A percentile compares a stretch with the other conserved stretches of the same genome.
Conservation (phyloP, 257 asterid genomes). For the Nicotiana undulata region DNA sequence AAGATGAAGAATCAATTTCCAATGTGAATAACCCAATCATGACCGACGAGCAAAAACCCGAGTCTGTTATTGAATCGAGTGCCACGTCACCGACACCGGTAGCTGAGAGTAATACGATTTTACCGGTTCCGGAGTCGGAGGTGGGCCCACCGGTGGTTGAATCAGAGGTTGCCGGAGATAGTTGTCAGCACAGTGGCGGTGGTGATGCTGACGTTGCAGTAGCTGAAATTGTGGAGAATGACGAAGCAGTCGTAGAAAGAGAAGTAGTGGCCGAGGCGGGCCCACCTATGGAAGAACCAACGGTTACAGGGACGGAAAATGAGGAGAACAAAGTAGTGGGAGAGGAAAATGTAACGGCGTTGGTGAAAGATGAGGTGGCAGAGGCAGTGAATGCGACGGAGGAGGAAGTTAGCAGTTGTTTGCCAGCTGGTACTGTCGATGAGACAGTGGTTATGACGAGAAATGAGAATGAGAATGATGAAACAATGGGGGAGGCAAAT, state of each 20-base stretch:
- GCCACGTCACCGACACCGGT: not conserved
- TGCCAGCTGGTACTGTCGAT: not conserved
- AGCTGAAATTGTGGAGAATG: no score
- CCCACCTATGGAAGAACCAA: no score
- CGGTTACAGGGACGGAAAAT: not conserved
- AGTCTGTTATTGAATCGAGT: not conserved
- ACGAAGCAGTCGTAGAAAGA: not conserved
- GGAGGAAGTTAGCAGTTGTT: not conserved
- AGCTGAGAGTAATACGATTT: not conserved
- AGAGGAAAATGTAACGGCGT: slow-evolving; percentile 6
- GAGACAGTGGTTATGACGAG: not conserved
- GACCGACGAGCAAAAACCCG: not conserved
- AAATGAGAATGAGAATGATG: not conserved
- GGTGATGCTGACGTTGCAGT: not conserved
- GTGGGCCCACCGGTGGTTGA: not conserved
- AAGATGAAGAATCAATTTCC: not conserved
- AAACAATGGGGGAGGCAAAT: no score
- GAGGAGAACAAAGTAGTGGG: not conserved
- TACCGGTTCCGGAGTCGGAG: not conserved
- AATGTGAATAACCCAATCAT: not conserved
- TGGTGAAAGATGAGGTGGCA: slow-evolving; percentile 8
- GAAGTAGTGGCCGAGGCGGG: slow-evolving; percentile 3
- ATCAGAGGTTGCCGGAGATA: not conserved
- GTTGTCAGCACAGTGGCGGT: not conserved
- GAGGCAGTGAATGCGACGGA: not conserved